These are phyloP conservation scores for Bruguiera hainesii DNA, from an alignment of 441 rosid genomes.

Conservation along the genomic window DNA sequence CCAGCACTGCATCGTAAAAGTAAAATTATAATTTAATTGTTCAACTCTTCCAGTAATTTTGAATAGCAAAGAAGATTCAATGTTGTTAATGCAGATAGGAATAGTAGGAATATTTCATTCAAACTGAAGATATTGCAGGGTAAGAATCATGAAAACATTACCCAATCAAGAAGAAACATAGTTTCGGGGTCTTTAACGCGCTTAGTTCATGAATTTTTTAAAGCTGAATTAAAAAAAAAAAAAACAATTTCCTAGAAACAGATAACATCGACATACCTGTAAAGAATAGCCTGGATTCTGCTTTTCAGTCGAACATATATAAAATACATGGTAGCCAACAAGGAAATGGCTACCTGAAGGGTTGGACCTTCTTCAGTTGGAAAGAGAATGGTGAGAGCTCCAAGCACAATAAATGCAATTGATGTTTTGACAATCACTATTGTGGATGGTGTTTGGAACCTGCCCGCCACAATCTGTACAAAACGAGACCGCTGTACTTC, in stretches of 20 bases:
- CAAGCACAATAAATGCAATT: conserved; percentile 64
- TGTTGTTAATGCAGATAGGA: background rate
- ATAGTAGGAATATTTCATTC: background rate
- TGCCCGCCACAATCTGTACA: conserved; percentile 63
- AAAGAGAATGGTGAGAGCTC: conserved; percentile 71
- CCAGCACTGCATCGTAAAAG: conserved; percentile 62
- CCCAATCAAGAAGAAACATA: background rate
- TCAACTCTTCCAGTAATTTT: conserved; percentile 1
- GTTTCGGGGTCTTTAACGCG: background rate
- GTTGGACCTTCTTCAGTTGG: conserved; percentile 99
- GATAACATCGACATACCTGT: conserved; percentile 50
- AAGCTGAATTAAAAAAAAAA: background rate
- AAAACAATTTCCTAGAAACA: background rate
- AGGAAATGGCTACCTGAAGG: conserved; percentile 76
- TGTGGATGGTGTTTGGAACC: conserved; percentile 78
- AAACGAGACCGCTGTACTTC: conserved; percentile 68
- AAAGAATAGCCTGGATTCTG: conserved; percentile 66
- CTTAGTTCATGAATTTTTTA: conserved; percentile 2
- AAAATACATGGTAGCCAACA: conserved; percentile 74
- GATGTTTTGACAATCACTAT: conserved; percentile 60
- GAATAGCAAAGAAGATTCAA: conserved; percentile 6
- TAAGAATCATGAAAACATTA: background rate
- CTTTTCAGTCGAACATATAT: conserved; percentile 70
- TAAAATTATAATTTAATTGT: conserved; percentile 20
- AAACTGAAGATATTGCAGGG: background rate